A percentile compares a stretch with the other conserved stretches of the same genome.
Conservation (phyloP, 2,329 filamentous ascomycete genomes). For the Xylaria sp. region DNA sequence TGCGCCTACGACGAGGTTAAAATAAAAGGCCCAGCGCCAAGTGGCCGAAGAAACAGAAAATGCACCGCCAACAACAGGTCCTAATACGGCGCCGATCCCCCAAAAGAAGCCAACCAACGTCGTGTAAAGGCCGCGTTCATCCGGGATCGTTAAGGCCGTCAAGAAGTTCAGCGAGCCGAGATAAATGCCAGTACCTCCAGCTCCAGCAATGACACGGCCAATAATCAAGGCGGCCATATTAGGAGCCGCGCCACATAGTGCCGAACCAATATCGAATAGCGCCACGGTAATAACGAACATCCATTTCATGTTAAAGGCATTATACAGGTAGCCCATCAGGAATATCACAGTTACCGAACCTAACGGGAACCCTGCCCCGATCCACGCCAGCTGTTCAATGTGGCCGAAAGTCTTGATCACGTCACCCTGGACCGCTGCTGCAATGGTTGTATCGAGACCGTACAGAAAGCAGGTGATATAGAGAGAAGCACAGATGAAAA, state of each 20-base stretch:
- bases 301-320: conserved; percentile 58
- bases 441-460: conserved; percentile 58
- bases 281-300: conserved; percentile 43
- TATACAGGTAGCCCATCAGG: conserved; percentile 52
- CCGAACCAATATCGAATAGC: conserved; percentile 46
- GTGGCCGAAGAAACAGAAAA: conserved; percentile 53
- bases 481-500: conserved; percentile 38
- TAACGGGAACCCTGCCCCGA: conserved; percentile 54
- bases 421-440: conserved; percentile 57
- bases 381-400: conserved; percentile 55
- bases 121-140: conserved; percentile 52
- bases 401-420: conserved; percentile 53
- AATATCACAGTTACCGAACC: conserved; percentile 55
- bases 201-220: conserved; percentile 32
- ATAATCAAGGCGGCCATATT: conserved; percentile 44
- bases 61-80: conserved; percentile 59
- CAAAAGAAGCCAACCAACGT: conserved; percentile 48
- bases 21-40: conserved; percentile 64
- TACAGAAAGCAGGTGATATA: conserved; percentile 49
- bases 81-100: conserved; percentile 55
- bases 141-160: conserved; percentile 45
- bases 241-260: conserved; percentile 52
- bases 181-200: conserved; percentile 41
- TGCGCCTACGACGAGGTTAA: conserved; percentile 54
- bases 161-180: conserved; percentile 48